Evolutionary conservation across 108 stramenopile genomes (phyloP).

Genomic region (Aurantiochytrium sp.): DNA sequence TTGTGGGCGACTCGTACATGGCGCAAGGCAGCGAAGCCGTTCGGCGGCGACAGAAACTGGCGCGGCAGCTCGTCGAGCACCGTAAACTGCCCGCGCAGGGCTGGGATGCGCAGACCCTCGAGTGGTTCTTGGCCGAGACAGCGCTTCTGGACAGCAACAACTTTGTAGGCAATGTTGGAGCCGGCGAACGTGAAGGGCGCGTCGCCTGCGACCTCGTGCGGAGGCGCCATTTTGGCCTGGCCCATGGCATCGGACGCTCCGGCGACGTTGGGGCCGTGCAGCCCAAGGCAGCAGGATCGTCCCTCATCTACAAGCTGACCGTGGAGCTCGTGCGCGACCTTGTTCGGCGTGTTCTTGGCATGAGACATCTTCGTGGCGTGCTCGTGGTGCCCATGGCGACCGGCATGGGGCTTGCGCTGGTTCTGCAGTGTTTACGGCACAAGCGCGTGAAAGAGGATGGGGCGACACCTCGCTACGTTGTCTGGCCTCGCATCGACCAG

Average conservation of each 20-base stretch:
- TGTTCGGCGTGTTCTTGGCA: conserved; percentile 69
- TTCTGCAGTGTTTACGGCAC: conserved; percentile 59
- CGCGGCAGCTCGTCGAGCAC: conserved; percentile 30
- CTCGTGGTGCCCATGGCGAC: conserved; percentile 84
- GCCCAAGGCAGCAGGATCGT: conserved; percentile 97
- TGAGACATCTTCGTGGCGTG: conserved; percentile 61
- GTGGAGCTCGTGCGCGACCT: conserved; percentile 72
- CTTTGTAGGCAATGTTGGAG: conserved; percentile 65
- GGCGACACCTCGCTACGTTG: conserved; percentile 19
- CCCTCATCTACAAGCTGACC: conserved; percentile 72
- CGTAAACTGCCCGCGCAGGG: conserved; percentile 37
- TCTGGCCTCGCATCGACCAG: conserved; percentile 86
- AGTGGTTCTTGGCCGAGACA: conserved; percentile 33
- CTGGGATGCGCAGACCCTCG: conserved; percentile 45
- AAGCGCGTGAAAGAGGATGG: background rate
- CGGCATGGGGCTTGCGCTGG: conserved; percentile 77
- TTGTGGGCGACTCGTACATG: conserved; percentile 18
- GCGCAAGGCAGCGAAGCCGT: conserved; percentile 21
- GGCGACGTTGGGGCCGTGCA: conserved; percentile 95
- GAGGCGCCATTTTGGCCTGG: conserved; percentile 74
- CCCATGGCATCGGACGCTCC: conserved; percentile 92
- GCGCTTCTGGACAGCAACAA: conserved; percentile 59
- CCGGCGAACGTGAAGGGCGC: conserved; percentile 96
- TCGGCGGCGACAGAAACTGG: background rate
- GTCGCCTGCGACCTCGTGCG: conserved; percentile 78